Evolutionary conservation across 768 basidiomycete genomes (phyloP).

Genomic region (Mycena epipterygia): DNA sequence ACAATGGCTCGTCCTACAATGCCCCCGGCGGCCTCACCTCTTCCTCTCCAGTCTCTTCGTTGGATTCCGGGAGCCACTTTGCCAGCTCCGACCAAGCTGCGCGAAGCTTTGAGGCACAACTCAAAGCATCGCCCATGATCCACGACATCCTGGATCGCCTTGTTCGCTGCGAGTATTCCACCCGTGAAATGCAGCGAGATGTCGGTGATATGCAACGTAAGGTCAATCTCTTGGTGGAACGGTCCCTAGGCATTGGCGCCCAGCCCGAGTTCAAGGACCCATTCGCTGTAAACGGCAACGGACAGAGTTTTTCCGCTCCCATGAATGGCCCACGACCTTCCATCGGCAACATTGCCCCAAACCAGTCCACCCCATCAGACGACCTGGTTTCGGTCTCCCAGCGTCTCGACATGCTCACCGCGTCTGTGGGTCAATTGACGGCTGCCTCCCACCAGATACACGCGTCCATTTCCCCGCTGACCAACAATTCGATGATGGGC

Average conservation of each 20-base stretch:
- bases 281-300: slow-evolving; percentile 67
- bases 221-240: slow-evolving; percentile 81
- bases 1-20: slow-evolving; percentile 57
- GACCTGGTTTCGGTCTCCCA: slow-evolving; percentile 84
- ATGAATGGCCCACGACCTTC: slow-evolving; percentile 71
- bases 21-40: slow-evolving; percentile 65
- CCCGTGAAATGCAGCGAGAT: slow-evolving; percentile 81
- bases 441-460: slow-evolving; percentile 82
- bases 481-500: slow-evolving; percentile 57
- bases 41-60: slow-evolving; percentile 83
- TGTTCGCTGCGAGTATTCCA: slow-evolving; percentile 75
- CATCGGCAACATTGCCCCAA: slow-evolving; percentile 77
- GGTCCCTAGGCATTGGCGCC: slow-evolving; percentile 59
- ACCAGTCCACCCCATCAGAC: slow-evolving; percentile 75
- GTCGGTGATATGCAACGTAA: slow-evolving; percentile 83
- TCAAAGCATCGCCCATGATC: slow-evolving; percentile 82
- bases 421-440: slow-evolving; percentile 88
- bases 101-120: slow-evolving; percentile 76
- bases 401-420: slow-evolving; percentile 82
- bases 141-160: slow-evolving; percentile 84
- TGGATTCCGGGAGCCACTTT: slow-evolving; percentile 80
- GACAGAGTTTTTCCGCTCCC: slow-evolving; percentile 49
- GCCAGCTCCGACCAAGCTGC: slow-evolving; percentile 60
- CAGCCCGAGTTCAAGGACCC: slow-evolving; percentile 90
- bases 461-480: slow-evolving; percentile 52